Base-by-base conservation (phyloP, 495 filamentous ascomycete genomes). In the Oidiodendron maius region DNA sequence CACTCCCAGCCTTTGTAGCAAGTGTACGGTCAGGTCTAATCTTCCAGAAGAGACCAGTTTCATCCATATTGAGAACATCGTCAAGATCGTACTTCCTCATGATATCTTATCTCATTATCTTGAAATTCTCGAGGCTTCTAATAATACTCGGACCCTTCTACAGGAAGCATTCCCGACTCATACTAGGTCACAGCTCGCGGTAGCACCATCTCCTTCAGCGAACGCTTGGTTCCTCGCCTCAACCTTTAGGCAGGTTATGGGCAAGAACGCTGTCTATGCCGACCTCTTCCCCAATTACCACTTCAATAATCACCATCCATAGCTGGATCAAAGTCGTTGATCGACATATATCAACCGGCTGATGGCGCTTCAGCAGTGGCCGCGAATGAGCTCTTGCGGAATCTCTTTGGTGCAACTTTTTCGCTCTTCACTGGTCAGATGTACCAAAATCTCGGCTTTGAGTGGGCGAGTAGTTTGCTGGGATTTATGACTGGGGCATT, bases 321-420 rank as follows among this genome's bases (percentile, higher is more conserved):
- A 24, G 51, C 53, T 4, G 38, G 48, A 37, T 48, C 40, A 16
- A 48, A 40, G 13, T 56, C 51, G 16, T 35, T 55, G 6, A 48
- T 58, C 12, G 51, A 55, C 22, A 48, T 55, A 6, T 58, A 58
- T 23, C 43, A 46, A 41, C 24, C 56, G 0, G 35, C 46, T 9
- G 52, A 83, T 57, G 86, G 86, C 3, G 87, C 88, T 2, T 87
- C 82, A 0, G 87, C 88, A 0, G 68, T 93, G 12, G 87, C 87
- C 0, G 86, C 86, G 26, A 90, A 87, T 64, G 74, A 81, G 13
- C 79, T 91, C 3, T 65, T 91, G 36, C 67, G 74, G 17, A 71
- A 68, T 26, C n/a, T 71, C 15, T 89, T 91, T 61, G 88, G 89
- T 56, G 83, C 86, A n/a, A 83, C 77, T 0, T 93, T 95, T 69